phyloP scores from a whole-genome alignment of 2,329 filamentous ascomycete species.

The Ophidiomyces ophidiicola region DNA sequence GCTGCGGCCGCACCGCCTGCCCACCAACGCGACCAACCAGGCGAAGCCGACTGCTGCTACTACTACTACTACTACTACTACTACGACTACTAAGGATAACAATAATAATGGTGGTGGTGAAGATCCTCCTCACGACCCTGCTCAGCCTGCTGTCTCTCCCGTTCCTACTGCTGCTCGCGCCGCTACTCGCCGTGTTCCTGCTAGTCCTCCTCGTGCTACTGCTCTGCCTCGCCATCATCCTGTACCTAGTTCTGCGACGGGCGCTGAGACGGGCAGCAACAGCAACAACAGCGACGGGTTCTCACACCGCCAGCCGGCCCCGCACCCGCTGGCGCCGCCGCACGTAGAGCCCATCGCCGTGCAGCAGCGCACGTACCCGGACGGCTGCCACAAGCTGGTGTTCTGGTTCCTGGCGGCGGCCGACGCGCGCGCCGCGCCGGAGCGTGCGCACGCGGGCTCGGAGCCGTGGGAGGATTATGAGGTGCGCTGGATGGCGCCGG shows the following conservation, averaged over 20 bases:
- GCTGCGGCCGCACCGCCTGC: conserved; percentile 1
- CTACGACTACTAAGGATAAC: background rate
- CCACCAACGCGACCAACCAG: conserved; percentile 1
- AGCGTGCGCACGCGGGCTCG: background rate
- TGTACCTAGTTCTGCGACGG: background rate
- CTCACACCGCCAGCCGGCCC: background rate
- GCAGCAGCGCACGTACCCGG: conserved; percentile 3
- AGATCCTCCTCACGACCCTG: background rate
- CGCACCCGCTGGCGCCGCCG: background rate
- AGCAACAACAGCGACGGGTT: background rate
- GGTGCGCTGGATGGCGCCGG: conserved; percentile 3
- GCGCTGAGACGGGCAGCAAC: background rate
- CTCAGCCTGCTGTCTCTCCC: background rate
- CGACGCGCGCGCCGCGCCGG: conserved; percentile 3
- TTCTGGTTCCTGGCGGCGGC: conserved; percentile 15
- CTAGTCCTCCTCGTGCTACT: background rate
- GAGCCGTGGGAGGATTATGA: conserved; percentile 8
- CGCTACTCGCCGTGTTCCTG: conserved; percentile 1
- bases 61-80: background rate
- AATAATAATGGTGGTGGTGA: background rate
- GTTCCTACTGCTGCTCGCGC: conserved; percentile 5
- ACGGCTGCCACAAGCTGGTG: conserved; percentile 11
- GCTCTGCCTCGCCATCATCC: background rate
- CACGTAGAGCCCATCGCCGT: conserved; percentile 8
- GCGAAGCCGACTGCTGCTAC: background rate